A percentile compares a stretch with the other conserved stretches of the same genome.
These are phyloP conservation scores for Phoma sp. DNA, from an alignment of 2,329 filamentous ascomycete species.

Conservation along the genomic window DNA sequence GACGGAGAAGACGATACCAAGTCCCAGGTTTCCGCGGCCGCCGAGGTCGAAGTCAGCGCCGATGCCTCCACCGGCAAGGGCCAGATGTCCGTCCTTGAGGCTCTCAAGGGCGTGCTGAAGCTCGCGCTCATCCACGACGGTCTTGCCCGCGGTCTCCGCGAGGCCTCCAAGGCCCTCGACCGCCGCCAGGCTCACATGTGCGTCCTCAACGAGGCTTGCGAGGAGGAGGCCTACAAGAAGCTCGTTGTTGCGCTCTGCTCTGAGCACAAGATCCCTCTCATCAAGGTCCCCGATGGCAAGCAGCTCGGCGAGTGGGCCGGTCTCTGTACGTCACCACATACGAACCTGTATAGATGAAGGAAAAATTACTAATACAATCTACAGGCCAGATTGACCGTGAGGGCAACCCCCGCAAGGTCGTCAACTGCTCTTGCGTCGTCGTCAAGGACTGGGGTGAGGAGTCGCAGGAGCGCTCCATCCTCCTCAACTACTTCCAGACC, in stretches of 20 bases:
- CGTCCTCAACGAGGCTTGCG: slow-evolving; percentile 99
- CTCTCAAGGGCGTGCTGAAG: slow-evolving; percentile 98
- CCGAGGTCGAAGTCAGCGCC: slow-evolving; percentile 95
- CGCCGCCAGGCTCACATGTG: slow-evolving; percentile 99
- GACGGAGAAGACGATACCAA: slow-evolving; percentile 99
- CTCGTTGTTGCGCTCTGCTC: slow-evolving; percentile 97
- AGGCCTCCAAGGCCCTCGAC: slow-evolving; percentile 98
- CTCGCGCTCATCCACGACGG: slow-evolving; percentile 99
- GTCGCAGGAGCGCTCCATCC: slow-evolving; percentile 96
- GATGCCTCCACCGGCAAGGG: slow-evolving; percentile 80
- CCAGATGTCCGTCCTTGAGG: slow-evolving; percentile 97
- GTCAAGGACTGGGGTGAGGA: slow-evolving; percentile 99
- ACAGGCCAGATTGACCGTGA: slow-evolving; percentile 97
- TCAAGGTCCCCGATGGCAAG: slow-evolving; percentile 99
- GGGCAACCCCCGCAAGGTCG: slow-evolving; percentile 99
- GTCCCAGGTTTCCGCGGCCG: slow-evolving; percentile 76
- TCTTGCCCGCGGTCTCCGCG: slow-evolving; percentile 96
- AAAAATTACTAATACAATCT: no score
- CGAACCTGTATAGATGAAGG: no score
- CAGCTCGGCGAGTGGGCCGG: slow-evolving; percentile 99
- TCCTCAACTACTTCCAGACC: slow-evolving; percentile 99
- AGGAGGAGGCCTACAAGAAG: slow-evolving; percentile 99
- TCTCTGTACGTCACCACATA: slow-evolving; percentile 96
- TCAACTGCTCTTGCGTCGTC: slow-evolving; percentile 99
- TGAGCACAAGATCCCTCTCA: slow-evolving; percentile 99